Conservation (phyloP, 441 rosid species). For the Adansonia grandidieri region DNA sequence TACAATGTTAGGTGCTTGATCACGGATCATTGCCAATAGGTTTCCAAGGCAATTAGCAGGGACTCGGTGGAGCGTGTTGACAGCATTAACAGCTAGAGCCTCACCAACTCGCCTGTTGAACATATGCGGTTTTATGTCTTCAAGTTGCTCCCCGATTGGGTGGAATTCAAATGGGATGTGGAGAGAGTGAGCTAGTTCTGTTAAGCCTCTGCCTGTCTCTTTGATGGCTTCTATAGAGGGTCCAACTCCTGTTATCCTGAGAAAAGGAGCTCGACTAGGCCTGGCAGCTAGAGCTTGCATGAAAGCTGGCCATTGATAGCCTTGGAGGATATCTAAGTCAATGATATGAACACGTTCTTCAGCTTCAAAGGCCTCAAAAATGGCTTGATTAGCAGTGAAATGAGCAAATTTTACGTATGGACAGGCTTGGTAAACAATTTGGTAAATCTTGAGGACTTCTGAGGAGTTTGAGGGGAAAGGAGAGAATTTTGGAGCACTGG, state of each 20-base stretch:
- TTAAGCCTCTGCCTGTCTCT: slow-evolving; percentile 58
- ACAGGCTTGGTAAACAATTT: slow-evolving; percentile 67
- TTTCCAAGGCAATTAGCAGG: slow-evolving; percentile 50
- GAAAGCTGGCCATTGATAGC: slow-evolving; percentile 79
- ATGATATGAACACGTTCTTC: slow-evolving; percentile 71
- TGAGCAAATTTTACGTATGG: slow-evolving; percentile 67
- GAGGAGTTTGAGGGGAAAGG: slow-evolving; percentile 54
- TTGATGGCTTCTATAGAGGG: slow-evolving; percentile 41
- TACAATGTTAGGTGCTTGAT: slow-evolving; percentile 66
- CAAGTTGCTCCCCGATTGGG: slow-evolving; percentile 55
- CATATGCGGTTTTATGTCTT: slow-evolving; percentile 59
- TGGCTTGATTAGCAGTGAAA: slow-evolving; percentile 71
- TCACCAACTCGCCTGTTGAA: slow-evolving; percentile 64
- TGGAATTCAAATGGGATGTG: slow-evolving; percentile 64
- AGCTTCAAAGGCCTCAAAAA: slow-evolving; percentile 63
- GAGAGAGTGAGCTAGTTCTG: slow-evolving; percentile 57
- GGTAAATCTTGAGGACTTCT: slow-evolving; percentile 58
- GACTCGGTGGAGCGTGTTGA: slow-evolving; percentile 56
- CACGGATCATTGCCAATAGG: slow-evolving; percentile 54
- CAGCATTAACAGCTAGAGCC: slow-evolving; percentile 62
- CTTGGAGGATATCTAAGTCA: slow-evolving; percentile 68
- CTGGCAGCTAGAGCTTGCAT: slow-evolving; percentile 73
- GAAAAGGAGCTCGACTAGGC: slow-evolving; percentile 61
- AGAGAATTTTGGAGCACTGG: slow-evolving; percentile 34
- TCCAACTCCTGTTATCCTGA: slow-evolving; percentile 64